Evolutionary conservation across 208 protist genomes (phyloP).

Genomic region (Crithidia fasciculata): DNA sequence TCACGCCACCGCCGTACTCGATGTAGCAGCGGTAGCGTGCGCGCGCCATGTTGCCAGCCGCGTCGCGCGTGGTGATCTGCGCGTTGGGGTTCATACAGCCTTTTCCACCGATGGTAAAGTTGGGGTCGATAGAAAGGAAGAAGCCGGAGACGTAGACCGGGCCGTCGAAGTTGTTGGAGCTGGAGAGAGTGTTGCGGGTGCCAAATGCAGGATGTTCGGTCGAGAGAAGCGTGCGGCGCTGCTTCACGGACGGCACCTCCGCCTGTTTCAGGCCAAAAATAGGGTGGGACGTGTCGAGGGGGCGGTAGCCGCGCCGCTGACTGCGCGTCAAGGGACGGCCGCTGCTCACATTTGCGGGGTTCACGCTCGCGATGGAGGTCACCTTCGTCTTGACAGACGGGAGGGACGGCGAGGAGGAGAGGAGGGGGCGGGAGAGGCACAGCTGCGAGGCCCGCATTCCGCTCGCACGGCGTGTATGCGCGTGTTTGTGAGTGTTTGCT

Average conservation of each 20-base stretch:
- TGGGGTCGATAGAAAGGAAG: conserved; percentile 82
- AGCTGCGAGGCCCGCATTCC: neutral
- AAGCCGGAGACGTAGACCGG: conserved; percentile 80
- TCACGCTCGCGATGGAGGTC: conserved; percentile 36
- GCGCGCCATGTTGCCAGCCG: conserved; percentile 75
- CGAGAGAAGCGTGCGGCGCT: conserved; percentile 43
- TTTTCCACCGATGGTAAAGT: conserved; percentile 53
- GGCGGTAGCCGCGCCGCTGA: conserved; percentile 36
- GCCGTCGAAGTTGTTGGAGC: conserved; percentile 62
- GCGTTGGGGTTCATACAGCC: conserved; percentile 86
- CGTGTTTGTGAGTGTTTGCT: no score
- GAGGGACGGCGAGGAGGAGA: neutral
- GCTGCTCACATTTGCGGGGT: conserved; percentile 33
- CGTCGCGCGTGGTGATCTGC: conserved; percentile 78
- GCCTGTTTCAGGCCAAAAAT: conserved; percentile 77
- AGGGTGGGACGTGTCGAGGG: conserved; percentile 68
- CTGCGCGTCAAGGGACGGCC: conserved; percentile 29
- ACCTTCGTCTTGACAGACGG: neutral
- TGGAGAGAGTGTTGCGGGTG: conserved; percentile 48
- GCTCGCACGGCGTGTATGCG: neutral
- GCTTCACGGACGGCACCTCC: conserved; percentile 24
- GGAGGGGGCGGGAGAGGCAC: neutral
- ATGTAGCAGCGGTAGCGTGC: conserved; percentile 79
- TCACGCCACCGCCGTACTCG: conserved; percentile 57
- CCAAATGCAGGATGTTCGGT: conserved; percentile 83